Base-by-base conservation (phyloP, 331 rosid species). In the Acacia concinna region DNA sequence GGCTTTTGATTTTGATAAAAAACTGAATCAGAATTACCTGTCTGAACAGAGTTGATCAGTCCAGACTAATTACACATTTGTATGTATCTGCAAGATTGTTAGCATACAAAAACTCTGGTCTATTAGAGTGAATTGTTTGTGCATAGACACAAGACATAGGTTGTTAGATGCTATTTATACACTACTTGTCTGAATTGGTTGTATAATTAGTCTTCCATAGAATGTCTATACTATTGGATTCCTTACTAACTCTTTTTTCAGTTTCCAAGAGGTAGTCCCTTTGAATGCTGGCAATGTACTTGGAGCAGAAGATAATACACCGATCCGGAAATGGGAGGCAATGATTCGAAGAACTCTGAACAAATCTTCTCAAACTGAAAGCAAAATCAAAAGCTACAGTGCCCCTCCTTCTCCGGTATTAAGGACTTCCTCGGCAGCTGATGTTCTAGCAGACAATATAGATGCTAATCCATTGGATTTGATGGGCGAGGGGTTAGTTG, bases 221-320 rank as follows among this genome's bases (percentile, higher is more conserved):
- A 63, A 74, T 51, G 14, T 52, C 43, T 43, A 17, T 52, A 54
- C 21, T 68, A 56, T 11, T 67, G 32, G 71, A 30, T 79, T 75
- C 47, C 60, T 52, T 65, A 77, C 27, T 47, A 56, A 23, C 59
- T 66, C 17, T 30, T 44, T 12, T 68, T 76, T 83, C 43, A 96
- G 99, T 78, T 93, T 96, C 65, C 99, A 96, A 81, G 99, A 96
- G 85, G 92, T 96, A 18, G 98, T 96, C 80, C 99, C 99, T 82
- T 84, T 96, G 82, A 96, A 84, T 83, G 99, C 99, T 25, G 99
- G 96, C 73, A 96, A 96, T 71, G 98, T 96, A 32, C 68, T 96
- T 5, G 99, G 99, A 82, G 97, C 98, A 62, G 99, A 96, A 68
- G 98, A 96, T 78, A 90, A 80, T 60, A 81, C 83, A 43, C 97